Base-by-base conservation (phyloP, 2,329 filamentous ascomycete genomes). In the Hypoxylon sp. region DNA sequence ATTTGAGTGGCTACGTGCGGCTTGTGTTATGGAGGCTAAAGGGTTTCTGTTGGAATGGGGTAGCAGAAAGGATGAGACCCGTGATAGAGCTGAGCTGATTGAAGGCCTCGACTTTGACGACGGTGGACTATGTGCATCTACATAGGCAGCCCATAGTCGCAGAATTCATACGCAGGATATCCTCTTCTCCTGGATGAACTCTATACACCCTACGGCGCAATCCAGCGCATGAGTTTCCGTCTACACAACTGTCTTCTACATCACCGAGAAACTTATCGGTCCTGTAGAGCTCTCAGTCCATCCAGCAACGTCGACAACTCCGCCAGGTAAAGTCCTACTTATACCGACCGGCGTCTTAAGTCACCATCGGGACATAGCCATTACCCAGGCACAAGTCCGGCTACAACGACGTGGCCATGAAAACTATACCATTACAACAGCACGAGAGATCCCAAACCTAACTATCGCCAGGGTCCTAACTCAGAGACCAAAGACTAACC, bases 281-380 rank as follows among this genome's bases (percentile, higher is more conserved):
- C 4, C 16, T 28, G 50, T 49, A n/a, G n/a, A n/a, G 40, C 11
- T 51, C 20, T 58, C 42, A 8, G 28, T 20, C 33, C 8, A 45
- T 32, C 26, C 44, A 16, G 40, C 3, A 26, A 16, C 11, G 9
- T 4, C 14, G 8, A 20, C 45, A 24, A 11, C 16, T n/a, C 30
- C 16, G n/a, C n/a, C n/a, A n/a, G n/a, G n/a, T n/a, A n/a, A n/a
- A n/a, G n/a, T n/a, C n/a, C n/a, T n/a, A n/a, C n/a, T 48, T 33
- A 24, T 9, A 28, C 61, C 28, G 55, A 52, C 45, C 45, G 55
- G 55, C 16, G 8, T 20, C 11, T 32, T 30, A 3, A 51, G 22
- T 12, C 2, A 22, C 55, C 44, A 38, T 46, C 44, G 45, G 36
- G 24, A 3, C n/a, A 30, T 28, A 12, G 16, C 9, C 36, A 55